Evolutionary conservation across 352 stramenopile species (phyloP), one percentile per base, ranked within the genome.

Genomic region (Blastocystis sp.): DNA sequence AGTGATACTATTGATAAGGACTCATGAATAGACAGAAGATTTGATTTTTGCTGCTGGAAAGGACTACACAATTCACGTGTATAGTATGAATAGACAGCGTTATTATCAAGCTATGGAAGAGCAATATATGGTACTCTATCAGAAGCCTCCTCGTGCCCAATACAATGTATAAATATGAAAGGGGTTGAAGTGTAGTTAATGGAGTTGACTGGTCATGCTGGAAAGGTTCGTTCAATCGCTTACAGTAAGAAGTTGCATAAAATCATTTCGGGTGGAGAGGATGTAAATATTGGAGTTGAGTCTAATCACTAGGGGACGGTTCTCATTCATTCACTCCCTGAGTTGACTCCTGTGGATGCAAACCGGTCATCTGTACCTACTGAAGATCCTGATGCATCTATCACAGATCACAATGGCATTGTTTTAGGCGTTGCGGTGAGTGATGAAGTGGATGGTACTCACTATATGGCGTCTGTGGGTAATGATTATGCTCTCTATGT

Each of bases 41-140:
- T n/a, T 88, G 3, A 24, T 88, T 5, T 88, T 88, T 40, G 77
- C 62, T 37, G 62, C 77, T 15, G 77, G 77, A 81, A 77, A 77
- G 58, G 77, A 88, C 42, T 88, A 88, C 40, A 37, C n/a, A 30
- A 58, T 88, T 37, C 58, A 88, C 37, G 30, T 30, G 17, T 88
- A 76, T 42, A 75, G 44, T 30, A 24, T 68, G 37, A 78, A 88
- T 27, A 3, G 13, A 15, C 1, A 30, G 17, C 77, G 77, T 24
- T 88, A 58, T 53, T 88, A 88, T 37, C 33, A 78, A 37, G 57
- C 27, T 5, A 88, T 88, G 33, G 77, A 88, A 42, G 17, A 88
- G 37, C 53, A 88, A 22, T 88, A 19, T 53, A 33, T 75, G 27
- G 22, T 54, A 11, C n/a, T 15, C 3, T n/a, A 42, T 59, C 44